Evolutionary conservation across 177 flowering plant genomes (phyloP).

Genomic region (Vitis hybrid): DNA sequence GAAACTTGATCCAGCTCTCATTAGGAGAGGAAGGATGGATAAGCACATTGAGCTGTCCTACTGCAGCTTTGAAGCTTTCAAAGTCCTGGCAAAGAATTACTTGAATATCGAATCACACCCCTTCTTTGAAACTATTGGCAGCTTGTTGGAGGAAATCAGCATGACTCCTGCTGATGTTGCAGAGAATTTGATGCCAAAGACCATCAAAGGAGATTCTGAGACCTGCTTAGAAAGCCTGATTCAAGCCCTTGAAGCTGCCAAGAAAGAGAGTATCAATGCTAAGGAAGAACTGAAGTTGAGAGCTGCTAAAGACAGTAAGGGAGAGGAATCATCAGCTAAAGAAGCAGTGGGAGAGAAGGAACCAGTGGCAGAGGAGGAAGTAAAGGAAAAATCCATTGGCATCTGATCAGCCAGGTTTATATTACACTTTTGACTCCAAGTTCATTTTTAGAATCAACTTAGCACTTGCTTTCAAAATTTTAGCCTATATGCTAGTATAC

Average conservation of each 20-base stretch:
- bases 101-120: conserved; percentile 29
- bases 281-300: not conserved
- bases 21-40: conserved; percentile 35
- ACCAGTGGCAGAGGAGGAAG: conserved; percentile 7
- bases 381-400: not conserved
- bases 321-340: no score
- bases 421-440: no score
- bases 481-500: no score
- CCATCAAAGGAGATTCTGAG: not conserved
- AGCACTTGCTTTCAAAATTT: no score
- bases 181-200: conserved; percentile 45
- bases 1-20: conserved; percentile 15
- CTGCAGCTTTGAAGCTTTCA: conserved; percentile 30
- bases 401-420: no score
- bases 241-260: conserved; percentile 18
- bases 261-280: not conserved
- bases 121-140: conserved; percentile 19
- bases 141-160: conserved; percentile 19
- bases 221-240: conserved; percentile 20
- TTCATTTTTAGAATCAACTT: no score
- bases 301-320: not conserved
- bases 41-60: conserved; percentile 37
- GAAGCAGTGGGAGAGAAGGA: no score
- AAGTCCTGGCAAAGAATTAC: conserved; percentile 31
- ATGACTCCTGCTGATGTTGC: conserved; percentile 55